Evolutionary conservation across 1,284 basidiomycete genomes (phyloP), one percentile per base, ranked within the genome.

Genomic region (Malassezia brasiliensis): DNA sequence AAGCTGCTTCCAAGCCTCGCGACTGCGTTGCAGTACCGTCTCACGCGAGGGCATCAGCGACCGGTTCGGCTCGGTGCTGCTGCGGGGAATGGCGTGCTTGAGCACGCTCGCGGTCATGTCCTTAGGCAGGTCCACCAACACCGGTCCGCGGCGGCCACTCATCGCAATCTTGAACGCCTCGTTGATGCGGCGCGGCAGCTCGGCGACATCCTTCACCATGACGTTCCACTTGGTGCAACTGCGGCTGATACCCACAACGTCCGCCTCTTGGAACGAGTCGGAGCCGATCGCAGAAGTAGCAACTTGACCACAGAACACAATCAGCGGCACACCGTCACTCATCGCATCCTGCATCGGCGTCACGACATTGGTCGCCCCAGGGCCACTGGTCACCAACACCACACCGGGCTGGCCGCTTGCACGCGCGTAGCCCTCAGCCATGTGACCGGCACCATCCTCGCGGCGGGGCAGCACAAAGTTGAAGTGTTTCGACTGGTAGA

Each of bases 201-300:
- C 93, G 25, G 87, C 78, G 61, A 98, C 89, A 75, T 94, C 90
- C 78, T 96, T 96, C 60, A 98, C 88, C 90, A 96, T 94, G 63
- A 98, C 91, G 76, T 98, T 98, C 94, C 93, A 98, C 77, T 98
- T 98, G 28, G 94, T 96, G 79, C 93, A 98, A 65, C 85, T 85
- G 61, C 93, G 81, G 49, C 90, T 94, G 76, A 98, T 98, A 52
- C 94, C 94, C 59, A 98, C 81, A 48, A 96, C 79, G 72, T 98
- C 94, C 41, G 93, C 93, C 77, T 98, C 93, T 76, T 98, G 93
- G 83, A 98, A 98, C 3, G 90, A 87, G 75, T 98, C 93, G 3
- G 88, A 91, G 30, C 93, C 94, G 58, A 98, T 96, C 52, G 89
- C 85, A n/a, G 87, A 88, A 7, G 91, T 96, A 1, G 94, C 94